Percentiles rank a stretch among this genome's conserved stretches.
phyloP scores from a whole-genome alignment of 352 stramenopile genomes.

The Plasmopara muralis region DNA sequence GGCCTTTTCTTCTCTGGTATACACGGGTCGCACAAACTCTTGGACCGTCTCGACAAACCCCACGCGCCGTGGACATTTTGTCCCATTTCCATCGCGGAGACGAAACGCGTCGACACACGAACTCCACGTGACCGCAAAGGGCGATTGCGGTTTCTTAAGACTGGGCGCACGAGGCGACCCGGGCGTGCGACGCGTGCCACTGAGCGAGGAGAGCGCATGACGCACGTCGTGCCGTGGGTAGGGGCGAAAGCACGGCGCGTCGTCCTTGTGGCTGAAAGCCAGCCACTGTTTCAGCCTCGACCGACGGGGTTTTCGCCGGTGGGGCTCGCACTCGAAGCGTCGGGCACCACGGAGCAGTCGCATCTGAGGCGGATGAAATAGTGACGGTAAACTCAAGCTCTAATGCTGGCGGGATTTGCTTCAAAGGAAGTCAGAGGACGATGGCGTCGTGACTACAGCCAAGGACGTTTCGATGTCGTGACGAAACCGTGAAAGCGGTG shows the following conservation, averaged over 20 bases:
- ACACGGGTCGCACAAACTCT: conserved; percentile 32
- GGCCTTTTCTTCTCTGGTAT: conserved; percentile 44
- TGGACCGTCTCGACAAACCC: conserved; percentile 35
- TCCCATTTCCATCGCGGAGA: conserved; percentile 24
- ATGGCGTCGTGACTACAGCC: not conserved
- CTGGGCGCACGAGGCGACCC: conserved; percentile 35
- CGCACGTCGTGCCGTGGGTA: conserved; percentile 12
- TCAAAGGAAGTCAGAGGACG: not conserved
- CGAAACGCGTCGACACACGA: conserved; percentile 49
- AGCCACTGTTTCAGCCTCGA: conserved; percentile 31
- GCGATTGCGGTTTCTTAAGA: conserved; percentile 47
- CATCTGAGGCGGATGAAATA: conserved; percentile 9
- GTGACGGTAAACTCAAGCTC: too few relatives aligned
- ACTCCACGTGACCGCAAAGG: conserved; percentile 43
- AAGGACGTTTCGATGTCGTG: not conserved
- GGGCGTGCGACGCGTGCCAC: conserved; percentile 8
- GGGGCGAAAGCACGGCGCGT: conserved; percentile 6
- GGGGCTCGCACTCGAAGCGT: conserved; percentile 28
- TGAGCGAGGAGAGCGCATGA: conserved; percentile 8
- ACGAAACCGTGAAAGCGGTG: not conserved
- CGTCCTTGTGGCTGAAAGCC: conserved; percentile 12
- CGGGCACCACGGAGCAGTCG: conserved; percentile 27
- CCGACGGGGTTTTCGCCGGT: conserved; percentile 22
- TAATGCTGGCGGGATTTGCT: too few relatives aligned
- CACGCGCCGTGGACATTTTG: conserved; percentile 31